Conservation (phyloP, 805 yeast species). For the Yamadazyma philogaea region DNA sequence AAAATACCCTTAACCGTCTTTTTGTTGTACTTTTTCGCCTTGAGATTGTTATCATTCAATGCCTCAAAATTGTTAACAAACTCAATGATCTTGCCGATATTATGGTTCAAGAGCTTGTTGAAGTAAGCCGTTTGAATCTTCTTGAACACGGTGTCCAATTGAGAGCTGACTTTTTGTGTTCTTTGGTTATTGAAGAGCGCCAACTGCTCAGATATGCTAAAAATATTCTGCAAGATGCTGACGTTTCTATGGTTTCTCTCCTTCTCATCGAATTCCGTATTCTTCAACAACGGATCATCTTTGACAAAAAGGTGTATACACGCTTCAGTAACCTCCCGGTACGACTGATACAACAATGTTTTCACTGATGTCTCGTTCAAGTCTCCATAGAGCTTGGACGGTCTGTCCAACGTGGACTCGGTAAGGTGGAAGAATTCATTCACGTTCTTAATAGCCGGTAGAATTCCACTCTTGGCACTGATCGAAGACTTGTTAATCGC, state of each 20-base stretch:
- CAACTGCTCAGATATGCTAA: constrained; percentile 31
- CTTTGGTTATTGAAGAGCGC: constrained; percentile 22
- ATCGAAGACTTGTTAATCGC: constrained; percentile 32
- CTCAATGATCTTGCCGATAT: constrained; percentile 64
- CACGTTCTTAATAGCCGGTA: constrained; percentile 32
- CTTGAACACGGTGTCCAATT: constrained; percentile 26
- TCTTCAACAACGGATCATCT: constrained; percentile 44
- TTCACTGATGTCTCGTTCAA: constrained; percentile 19
- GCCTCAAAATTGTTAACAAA: constrained; percentile 65
- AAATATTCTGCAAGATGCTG: constrained; percentile 38
- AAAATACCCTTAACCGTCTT: constrained; percentile 57
- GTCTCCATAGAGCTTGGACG: constrained; percentile 17
- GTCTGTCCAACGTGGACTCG: constrained; percentile 32
- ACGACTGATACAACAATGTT: constrained; percentile 27
- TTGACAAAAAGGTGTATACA: constrained; percentile 33
- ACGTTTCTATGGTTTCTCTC: constrained; percentile 41
- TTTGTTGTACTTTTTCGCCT: constrained; percentile 62
- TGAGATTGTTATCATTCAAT: constrained; percentile 48
- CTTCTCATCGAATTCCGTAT: constrained; percentile 42
- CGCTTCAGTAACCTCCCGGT: constrained; percentile 31
- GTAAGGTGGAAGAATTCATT: constrained; percentile 30
- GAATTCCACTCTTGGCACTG: constrained; percentile 34
- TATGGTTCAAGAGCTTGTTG: constrained; percentile 35
- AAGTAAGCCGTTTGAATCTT: constrained; percentile 31
- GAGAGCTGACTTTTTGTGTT: constrained; percentile 21